Evolutionary conservation across 176 grass and related monocot species (phyloP).

Genomic region (Aegilops longissima): DNA sequence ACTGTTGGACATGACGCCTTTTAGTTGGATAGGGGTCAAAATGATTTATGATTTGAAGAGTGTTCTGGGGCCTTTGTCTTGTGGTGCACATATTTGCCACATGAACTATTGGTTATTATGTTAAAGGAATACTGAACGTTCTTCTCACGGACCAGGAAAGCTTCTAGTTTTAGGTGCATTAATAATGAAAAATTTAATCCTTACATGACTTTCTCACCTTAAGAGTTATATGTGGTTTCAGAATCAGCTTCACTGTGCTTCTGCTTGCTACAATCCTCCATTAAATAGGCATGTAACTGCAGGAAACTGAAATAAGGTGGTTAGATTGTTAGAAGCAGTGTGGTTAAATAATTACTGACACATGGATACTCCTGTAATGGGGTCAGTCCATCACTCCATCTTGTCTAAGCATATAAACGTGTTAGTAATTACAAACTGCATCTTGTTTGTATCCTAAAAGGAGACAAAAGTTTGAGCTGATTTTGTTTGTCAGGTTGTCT

Average conservation of each 20-base stretch:
- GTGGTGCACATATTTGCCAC: conserved; percentile 2
- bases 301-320: not conserved
- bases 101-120: not conserved
- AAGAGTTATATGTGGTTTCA: conserved; percentile 10
- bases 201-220: not conserved
- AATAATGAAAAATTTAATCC: not conserved
- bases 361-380: not conserved
- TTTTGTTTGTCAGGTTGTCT: conserved; percentile 10
- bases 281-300: not conserved
- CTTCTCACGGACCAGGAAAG: not conserved
- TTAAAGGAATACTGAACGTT: not conserved
- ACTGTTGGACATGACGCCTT: too few species aligned
- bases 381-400: not conserved
- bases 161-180: conserved; percentile 7
- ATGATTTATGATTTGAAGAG: not conserved
- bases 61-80: conserved; percentile 1
- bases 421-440: not conserved
- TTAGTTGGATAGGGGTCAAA: conserved; percentile 1
- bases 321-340: not conserved
- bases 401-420: conserved; percentile 10
- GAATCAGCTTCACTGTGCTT: not conserved
- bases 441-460: not conserved
- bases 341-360: conserved; percentile 2
- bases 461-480: not conserved
- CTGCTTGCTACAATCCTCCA: conserved; percentile 8